Percentiles rank a stretch among this genome's conserved stretches.
Conservation (phyloP, 2,329 filamentous ascomycete species). For the Leptographium radiaticola region DNA sequence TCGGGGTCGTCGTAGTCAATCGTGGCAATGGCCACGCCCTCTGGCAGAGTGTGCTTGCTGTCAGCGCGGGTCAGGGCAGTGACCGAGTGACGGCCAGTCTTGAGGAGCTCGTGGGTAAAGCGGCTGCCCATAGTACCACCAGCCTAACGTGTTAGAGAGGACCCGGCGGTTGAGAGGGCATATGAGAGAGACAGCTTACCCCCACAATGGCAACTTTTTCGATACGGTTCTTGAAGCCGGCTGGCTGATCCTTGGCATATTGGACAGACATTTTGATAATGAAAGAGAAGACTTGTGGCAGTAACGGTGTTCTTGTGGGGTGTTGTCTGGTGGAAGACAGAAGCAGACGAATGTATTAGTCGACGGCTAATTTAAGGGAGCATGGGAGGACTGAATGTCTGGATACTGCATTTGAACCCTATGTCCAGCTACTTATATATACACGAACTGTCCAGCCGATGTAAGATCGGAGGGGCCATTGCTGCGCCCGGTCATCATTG, state of each 20-base stretch:
- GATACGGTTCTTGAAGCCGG: slow-evolving; percentile 15
- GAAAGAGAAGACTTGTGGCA: neutral
- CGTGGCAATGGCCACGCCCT: slow-evolving; percentile 22
- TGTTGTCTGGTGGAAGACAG: too few species aligned
- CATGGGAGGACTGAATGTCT: too few species aligned
- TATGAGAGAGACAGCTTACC: slow-evolving; percentile 3
- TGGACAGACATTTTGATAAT: slow-evolving; percentile 2
- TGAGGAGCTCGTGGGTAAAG: slow-evolving; percentile 10
- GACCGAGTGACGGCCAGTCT: slow-evolving; percentile 29
- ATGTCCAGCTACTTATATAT: too few species aligned
- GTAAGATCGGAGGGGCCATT: too few species aligned
- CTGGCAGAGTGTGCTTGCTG: slow-evolving; percentile 26
- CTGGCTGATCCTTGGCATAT: slow-evolving; percentile 17
- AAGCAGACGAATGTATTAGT: too few species aligned
- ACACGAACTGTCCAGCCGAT: too few species aligned
- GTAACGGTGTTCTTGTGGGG: neutral
- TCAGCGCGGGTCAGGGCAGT: slow-evolving; percentile 34
- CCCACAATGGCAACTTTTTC: slow-evolving; percentile 15
- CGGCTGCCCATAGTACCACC: slow-evolving; percentile 12
- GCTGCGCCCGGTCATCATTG: too few species aligned
- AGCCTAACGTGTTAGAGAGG: slow-evolving; percentile 10
- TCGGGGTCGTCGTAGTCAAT: slow-evolving; percentile 23
- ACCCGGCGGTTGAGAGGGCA: too few species aligned
- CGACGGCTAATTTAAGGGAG: too few species aligned
- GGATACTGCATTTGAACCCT: too few species aligned